A percentile compares a stretch with the other conserved stretches of the same genome.
Conservation (phyloP, 495 filamentous ascomycete genomes). For the Podospora bellae-mahoneyi region DNA sequence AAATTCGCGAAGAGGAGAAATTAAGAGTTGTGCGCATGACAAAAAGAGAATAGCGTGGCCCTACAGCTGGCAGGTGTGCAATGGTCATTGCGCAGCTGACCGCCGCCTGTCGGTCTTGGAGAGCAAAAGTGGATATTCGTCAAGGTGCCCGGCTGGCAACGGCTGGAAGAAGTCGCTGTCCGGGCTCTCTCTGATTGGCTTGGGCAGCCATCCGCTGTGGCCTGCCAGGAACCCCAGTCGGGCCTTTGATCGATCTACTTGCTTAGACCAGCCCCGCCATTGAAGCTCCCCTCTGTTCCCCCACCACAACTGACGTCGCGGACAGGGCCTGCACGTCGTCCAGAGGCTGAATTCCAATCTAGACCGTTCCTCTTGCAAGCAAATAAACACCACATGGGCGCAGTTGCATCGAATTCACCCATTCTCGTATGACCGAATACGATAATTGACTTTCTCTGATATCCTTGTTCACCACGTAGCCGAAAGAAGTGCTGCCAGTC, state of each 20-base stretch:
- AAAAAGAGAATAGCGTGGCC: slow-evolving; percentile 32
- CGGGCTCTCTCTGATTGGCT: slow-evolving; percentile 8
- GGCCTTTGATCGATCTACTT: slow-evolving; percentile 6
- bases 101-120: slow-evolving; percentile 8
- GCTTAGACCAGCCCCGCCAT: slow-evolving; percentile 16
- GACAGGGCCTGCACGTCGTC: slow-evolving; percentile 1
- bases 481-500: neutral
- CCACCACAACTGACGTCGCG: slow-evolving; percentile 24
- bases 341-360: slow-evolving; percentile 2
- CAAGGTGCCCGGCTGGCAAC: neutral
- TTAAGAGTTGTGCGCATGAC: slow-evolving; percentile 36
- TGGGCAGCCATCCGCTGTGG: neutral
- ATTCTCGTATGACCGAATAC: slow-evolving; percentile 1
- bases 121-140: neutral
- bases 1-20: slow-evolving; percentile 29
- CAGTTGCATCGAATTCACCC: neutral
- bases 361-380: slow-evolving; percentile 4
- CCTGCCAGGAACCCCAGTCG: neutral
- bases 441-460: neutral
- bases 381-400: neutral
- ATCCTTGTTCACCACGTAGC: neutral
- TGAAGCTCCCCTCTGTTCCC: slow-evolving; percentile 11
- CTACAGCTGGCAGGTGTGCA: slow-evolving; percentile 25
- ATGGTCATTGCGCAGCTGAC: slow-evolving; percentile 20
- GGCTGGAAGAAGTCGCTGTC: neutral